A percentile compares a stretch with the other conserved stretches of the same genome.
These are phyloP conservation scores for Pseudogymnoascus sp. DNA, from an alignment of 2,329 filamentous ascomycete genomes.

Conservation along the genomic window DNA sequence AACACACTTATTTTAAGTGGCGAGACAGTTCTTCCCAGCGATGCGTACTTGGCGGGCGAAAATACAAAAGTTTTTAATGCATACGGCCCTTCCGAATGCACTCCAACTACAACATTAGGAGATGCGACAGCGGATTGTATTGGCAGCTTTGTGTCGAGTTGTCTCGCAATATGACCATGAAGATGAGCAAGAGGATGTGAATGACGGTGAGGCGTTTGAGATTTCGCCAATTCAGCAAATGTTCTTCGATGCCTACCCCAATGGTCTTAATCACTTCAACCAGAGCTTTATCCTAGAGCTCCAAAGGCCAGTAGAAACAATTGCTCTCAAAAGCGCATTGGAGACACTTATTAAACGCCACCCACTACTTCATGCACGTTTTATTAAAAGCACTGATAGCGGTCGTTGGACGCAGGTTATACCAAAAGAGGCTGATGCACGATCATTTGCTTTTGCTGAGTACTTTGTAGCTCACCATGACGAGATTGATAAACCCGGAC, in stretches of 20 bases:
- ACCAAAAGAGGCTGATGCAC: conserved; percentile 13
- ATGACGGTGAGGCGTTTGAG: conserved; percentile 12
- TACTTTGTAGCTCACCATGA: conserved; percentile 33
- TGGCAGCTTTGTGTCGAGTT: neutral
- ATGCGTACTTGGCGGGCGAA: conserved; percentile 31
- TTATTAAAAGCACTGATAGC: conserved; percentile 21
- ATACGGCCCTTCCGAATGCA: conserved; percentile 81
- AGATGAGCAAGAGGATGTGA: conserved; percentile 6
- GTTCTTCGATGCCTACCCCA: conserved; percentile 18
- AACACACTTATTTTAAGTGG: conserved; percentile 71
- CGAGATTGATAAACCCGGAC: conserved; percentile 18
- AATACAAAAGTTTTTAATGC: conserved; percentile 32
- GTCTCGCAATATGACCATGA: neutral
- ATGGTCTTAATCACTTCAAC: conserved; percentile 21
- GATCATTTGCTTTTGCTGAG: conserved; percentile 33
- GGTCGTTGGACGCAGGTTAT: conserved; percentile 29
- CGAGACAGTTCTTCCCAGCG: conserved; percentile 67
- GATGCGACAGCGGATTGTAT: conserved; percentile 11
- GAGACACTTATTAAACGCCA: conserved; percentile 29
- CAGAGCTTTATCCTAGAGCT: conserved; percentile 21
- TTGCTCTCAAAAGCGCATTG: conserved; percentile 21
- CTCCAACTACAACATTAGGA: conserved; percentile 54
- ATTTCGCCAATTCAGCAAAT: conserved; percentile 24
- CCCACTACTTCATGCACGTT: conserved; percentile 34
- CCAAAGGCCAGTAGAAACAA: neutral